A percentile compares a stretch with the other conserved stretches of the same genome.
Evolutionary conservation across 768 basidiomycete genomes (phyloP).

Genomic region (Suillus tomentosus): DNA sequence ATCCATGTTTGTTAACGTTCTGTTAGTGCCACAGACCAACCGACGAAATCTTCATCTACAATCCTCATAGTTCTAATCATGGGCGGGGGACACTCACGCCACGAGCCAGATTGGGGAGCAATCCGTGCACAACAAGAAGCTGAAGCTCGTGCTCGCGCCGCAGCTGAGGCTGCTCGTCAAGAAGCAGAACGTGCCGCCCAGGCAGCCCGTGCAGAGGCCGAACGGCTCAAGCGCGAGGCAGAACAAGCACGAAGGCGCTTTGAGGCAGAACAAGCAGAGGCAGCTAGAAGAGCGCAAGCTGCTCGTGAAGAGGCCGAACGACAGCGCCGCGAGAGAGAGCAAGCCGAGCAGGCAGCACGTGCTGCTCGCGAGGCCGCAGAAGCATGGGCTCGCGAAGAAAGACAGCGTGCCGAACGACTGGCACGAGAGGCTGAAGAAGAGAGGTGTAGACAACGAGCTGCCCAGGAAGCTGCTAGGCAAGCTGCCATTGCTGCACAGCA

Average conservation of each 20-base stretch:
- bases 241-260: neutral
- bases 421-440: slow-evolving; percentile 25
- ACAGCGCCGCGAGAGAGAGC: slow-evolving; percentile 23
- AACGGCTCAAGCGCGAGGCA: slow-evolving; percentile 16
- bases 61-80: slow-evolving; percentile 13
- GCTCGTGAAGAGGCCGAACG: slow-evolving; percentile 28
- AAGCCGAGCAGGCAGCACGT: slow-evolving; percentile 25
- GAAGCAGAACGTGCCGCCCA: slow-evolving; percentile 29
- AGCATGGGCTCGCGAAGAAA: slow-evolving; percentile 28
- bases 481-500: slow-evolving; percentile 27
- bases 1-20: neutral
- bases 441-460: slow-evolving; percentile 17
- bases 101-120: slow-evolving; percentile 27
- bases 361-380: slow-evolving; percentile 27
- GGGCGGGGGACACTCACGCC: slow-evolving; percentile 30
- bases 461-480: slow-evolving; percentile 26
- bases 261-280: slow-evolving; percentile 3
- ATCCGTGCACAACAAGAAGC: slow-evolving; percentile 21
- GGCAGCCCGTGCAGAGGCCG: slow-evolving; percentile 25
- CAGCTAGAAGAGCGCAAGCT: slow-evolving; percentile 22
- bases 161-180: slow-evolving; percentile 16
- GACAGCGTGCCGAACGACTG: slow-evolving; percentile 21
- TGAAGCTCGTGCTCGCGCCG: slow-evolving; percentile 15
- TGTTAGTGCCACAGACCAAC: neutral
- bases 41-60: neutral